Percentiles rank a stretch among this genome's conserved stretches.
These are phyloP conservation scores for Tilletia caries DNA, from an alignment of 1,284 basidiomycete genomes.

Conservation along the genomic window DNA sequence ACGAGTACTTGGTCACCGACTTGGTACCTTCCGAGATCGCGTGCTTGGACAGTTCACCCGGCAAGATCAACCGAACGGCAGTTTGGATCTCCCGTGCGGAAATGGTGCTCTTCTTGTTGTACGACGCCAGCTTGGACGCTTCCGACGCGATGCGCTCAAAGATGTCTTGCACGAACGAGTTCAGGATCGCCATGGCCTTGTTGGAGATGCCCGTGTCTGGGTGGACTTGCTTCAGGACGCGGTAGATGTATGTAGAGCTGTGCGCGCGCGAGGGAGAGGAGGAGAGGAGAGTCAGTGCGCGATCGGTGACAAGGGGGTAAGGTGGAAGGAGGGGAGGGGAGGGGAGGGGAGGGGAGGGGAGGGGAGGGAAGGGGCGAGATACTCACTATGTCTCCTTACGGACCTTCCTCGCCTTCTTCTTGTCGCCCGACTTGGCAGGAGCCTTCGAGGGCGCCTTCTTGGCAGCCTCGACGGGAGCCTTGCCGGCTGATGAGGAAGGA, in stretches of 20 bases:
- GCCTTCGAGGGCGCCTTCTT: constrained; percentile 36
- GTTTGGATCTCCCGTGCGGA: constrained; percentile 56
- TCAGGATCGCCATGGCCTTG: constrained; percentile 57
- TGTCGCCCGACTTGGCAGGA: constrained; percentile 59
- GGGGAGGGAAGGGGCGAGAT: not conserved
- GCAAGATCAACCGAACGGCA: constrained; percentile 52
- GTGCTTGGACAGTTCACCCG: constrained; percentile 73
- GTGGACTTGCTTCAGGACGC: constrained; percentile 64
- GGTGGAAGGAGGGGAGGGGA: not conserved
- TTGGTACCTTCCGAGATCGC: constrained; percentile 79
- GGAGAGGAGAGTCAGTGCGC: not conserved
- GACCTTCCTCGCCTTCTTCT: constrained; percentile 64
- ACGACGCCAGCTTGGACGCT: constrained; percentile 54
- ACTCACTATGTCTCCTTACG: constrained; percentile 60
- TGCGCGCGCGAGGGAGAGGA: not conserved
- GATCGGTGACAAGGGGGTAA: no score
- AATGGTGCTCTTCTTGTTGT: constrained; percentile 55
- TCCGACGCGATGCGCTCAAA: constrained; percentile 56
- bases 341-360: not conserved
- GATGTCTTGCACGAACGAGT: constrained; percentile 58
- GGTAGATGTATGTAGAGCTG: constrained; percentile 54
- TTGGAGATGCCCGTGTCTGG: constrained; percentile 57
- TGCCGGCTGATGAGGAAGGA: constrained; percentile 62
- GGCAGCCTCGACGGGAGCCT: constrained; percentile 60
- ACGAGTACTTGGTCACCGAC: constrained; percentile 62